A percentile compares a stretch with the other conserved stretches of the same genome.
phyloP scores from a whole-genome alignment of 306 rosid genomes.

The Cicer chorassanicum region DNA sequence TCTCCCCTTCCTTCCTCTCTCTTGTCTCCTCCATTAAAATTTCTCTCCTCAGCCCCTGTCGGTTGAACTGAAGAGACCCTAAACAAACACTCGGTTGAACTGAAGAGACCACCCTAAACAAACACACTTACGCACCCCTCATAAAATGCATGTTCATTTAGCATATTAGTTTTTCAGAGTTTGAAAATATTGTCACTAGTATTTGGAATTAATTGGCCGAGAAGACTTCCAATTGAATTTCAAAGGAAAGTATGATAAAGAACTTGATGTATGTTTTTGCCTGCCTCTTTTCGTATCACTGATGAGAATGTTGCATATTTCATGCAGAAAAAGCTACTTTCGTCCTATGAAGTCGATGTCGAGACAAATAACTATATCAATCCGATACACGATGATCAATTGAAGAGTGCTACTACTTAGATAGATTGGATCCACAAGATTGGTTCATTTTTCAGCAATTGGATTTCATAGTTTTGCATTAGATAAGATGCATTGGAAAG shows the following conservation, averaged over 20 bases:
- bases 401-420: constrained; percentile 47
- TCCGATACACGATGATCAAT: constrained; percentile 41
- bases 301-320: constrained; percentile 20
- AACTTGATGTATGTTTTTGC: neutral
- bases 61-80: too few relatives aligned
- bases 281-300: neutral
- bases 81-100: too few relatives aligned
- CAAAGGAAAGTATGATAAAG: constrained; percentile 2
- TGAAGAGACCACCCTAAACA: too few relatives aligned
- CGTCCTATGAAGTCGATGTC: constrained; percentile 60
- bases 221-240: constrained; percentile 23
- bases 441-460: constrained; percentile 20
- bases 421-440: constrained; percentile 15
- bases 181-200: neutral
- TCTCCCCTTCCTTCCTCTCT: too few relatives aligned
- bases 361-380: constrained; percentile 47
- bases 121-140: neutral
- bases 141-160: neutral
- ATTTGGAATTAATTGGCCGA: neutral
- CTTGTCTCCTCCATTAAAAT: too few relatives aligned
- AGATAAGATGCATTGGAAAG: constrained; percentile 28
- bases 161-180: neutral
- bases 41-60: too few relatives aligned
- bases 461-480: constrained; percentile 27
- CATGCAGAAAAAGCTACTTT: constrained; percentile 74